Percentiles rank a stretch among this genome's conserved stretches.
These are phyloP conservation scores for Turritis glabra DNA, from an alignment of 345 rosid genomes.

Conservation along the genomic window DNA sequence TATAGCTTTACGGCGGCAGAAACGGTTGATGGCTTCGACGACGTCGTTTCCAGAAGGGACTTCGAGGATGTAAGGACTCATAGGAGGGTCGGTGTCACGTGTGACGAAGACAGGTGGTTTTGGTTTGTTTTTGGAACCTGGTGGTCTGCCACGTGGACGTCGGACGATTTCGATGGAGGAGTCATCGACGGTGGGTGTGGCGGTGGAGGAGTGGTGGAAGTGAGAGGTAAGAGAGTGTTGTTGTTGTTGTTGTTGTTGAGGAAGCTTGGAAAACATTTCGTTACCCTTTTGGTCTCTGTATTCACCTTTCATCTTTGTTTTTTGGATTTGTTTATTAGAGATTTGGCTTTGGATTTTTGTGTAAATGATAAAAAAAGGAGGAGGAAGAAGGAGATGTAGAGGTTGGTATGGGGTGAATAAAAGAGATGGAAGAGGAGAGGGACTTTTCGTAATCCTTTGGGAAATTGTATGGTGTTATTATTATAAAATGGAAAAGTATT, in stretches of 20 bases:
- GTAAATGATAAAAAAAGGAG: not conserved
- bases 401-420: constrained; percentile 10
- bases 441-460: too few relatives aligned
- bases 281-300: constrained; percentile 44
- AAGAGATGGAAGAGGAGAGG: constrained; percentile 4
- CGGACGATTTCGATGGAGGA: constrained; percentile 74
- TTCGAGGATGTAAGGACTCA: constrained; percentile 93
- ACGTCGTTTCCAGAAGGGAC: constrained; percentile 74
- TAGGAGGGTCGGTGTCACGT: constrained; percentile 64
- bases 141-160: constrained; percentile 86
- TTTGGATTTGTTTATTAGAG: not conserved
- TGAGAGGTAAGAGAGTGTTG: constrained; percentile 52
- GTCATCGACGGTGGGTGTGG: constrained; percentile 49
- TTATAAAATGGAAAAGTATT: constrained; percentile 17
- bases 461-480: constrained; percentile 7
- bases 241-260: constrained; percentile 39
- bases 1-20: constrained; percentile 62
- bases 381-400: not conserved
- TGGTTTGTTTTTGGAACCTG: constrained; percentile 89
- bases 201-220: constrained; percentile 47
- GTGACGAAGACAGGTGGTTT: constrained; percentile 66
- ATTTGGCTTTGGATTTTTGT: constrained; percentile 17
- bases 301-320: constrained; percentile 64
- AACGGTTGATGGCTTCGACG: constrained; percentile 58
- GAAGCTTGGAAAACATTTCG: constrained; percentile 65